Evolutionary conservation across 106 monocot genomes (phyloP).

Genomic region (Dactylorhiza incarnata): DNA sequence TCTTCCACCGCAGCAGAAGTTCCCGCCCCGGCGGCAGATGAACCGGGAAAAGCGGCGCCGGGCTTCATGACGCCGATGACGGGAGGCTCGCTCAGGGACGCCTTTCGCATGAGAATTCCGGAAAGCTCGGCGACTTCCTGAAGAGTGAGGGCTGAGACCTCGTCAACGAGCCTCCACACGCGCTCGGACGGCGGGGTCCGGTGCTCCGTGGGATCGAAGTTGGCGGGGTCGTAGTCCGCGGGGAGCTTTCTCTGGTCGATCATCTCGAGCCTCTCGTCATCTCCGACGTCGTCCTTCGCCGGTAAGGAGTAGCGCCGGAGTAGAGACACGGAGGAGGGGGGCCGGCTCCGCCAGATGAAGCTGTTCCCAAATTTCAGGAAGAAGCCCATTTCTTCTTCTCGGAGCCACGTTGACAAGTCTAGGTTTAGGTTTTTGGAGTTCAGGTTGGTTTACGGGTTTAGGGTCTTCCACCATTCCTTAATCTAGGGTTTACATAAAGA

Average conservation of each 20-base stretch:
- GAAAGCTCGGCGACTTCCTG: slow-evolving; percentile 65
- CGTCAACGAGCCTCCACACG: slow-evolving; percentile 94
- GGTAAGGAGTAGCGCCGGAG: slow-evolving; percentile 11
- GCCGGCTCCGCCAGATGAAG: not conserved
- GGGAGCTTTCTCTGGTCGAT: slow-evolving; percentile 78
- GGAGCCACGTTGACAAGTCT: not conserved
- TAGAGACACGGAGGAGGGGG: not conserved
- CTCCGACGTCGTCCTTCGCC: not conserved
- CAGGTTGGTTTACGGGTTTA: not conserved
- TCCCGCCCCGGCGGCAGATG: slow-evolving; percentile 3
- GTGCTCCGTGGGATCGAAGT: slow-evolving; percentile 66
- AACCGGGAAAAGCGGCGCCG: slow-evolving; percentile 10
- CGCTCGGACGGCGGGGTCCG: slow-evolving; percentile 60
- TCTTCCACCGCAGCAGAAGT: slow-evolving; percentile 24
- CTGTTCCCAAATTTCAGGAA: slow-evolving; percentile 20
- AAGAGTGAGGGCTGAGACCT: slow-evolving; percentile 71
- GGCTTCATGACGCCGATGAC: slow-evolving; percentile 47
- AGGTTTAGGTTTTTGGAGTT: not conserved
- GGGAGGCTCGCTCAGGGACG: slow-evolving; percentile 42
- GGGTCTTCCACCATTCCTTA: too few relatives aligned
- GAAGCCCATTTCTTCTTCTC: slow-evolving; percentile 15
- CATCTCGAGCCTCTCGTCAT: slow-evolving; percentile 28
- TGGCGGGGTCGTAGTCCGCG: slow-evolving; percentile 68
- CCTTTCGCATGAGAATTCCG: slow-evolving; percentile 38
- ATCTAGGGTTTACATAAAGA: too few relatives aligned